Evolutionary conservation across 2,329 filamentous ascomycete genomes (phyloP).

Genomic region (Raffaelea ambrosiae): DNA sequence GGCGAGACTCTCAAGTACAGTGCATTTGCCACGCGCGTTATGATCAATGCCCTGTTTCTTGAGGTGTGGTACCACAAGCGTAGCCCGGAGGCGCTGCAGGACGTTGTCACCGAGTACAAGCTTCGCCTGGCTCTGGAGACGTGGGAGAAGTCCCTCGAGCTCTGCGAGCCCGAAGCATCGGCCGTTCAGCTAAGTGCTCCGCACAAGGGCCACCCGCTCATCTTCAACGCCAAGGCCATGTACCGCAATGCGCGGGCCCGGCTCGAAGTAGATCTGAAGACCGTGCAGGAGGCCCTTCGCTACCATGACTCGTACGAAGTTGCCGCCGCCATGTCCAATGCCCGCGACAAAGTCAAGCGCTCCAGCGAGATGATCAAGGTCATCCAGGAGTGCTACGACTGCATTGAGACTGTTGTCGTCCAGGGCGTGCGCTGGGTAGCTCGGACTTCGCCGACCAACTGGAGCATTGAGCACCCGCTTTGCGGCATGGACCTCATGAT

Average conservation of each 20-base stretch:
- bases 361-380: conserved; percentile 98
- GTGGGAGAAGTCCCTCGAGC: conserved; percentile 94
- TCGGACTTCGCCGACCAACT: conserved; percentile 95
- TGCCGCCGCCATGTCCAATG: conserved; percentile 90
- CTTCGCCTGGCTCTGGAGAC: conserved; percentile 90
- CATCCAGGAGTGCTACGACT: conserved; percentile 95
- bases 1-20: conserved; percentile 87
- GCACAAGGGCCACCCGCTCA: conserved; percentile 89
- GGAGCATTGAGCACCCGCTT: conserved; percentile 96
- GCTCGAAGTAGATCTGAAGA: conserved; percentile 90
- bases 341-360: conserved; percentile 87
- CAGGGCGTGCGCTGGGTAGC: conserved; percentile 97
- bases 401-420: conserved; percentile 88
- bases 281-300: conserved; percentile 88
- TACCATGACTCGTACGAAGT: conserved; percentile 98
- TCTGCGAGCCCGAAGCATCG: conserved; percentile 85
- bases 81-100: conserved; percentile 92
- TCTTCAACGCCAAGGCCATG: conserved; percentile 97
- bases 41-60: conserved; percentile 97
- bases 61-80: conserved; percentile 99
- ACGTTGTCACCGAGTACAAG: conserved; percentile 97
- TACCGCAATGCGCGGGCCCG: conserved; percentile 90
- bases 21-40: conserved; percentile 90
- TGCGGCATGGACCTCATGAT: conserved; percentile 97
- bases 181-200: conserved; percentile 86